Conservation (phyloP, 768 basidiomycete species). For the Butyriboletus loyo region DNA sequence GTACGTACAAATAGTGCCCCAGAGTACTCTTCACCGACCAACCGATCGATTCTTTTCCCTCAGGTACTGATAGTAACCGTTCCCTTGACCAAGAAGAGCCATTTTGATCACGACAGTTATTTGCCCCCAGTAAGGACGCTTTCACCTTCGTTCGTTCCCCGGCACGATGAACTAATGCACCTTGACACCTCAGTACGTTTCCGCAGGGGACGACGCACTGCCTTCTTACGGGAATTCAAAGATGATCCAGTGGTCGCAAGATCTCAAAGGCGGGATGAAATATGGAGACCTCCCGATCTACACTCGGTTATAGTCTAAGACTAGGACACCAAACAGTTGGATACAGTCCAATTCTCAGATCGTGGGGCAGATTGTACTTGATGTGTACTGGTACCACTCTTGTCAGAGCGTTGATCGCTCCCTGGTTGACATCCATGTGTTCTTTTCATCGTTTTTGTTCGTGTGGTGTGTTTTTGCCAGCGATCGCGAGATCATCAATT, state of each 20-base stretch:
- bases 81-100: constrained; percentile 29
- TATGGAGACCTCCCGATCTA: constrained; percentile 44
- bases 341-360: constrained; percentile 2
- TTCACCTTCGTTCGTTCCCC: background rate
- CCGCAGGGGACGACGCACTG: constrained; percentile 34
- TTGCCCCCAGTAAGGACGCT: constrained; percentile 41
- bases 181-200: constrained; percentile 35
- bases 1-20: constrained; percentile 27
- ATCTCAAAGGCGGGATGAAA: constrained; percentile 26
- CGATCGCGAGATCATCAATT: background rate
- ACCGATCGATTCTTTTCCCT: background rate
- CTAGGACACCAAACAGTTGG: background rate
- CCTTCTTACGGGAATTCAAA: constrained; percentile 32
- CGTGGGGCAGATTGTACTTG: background rate
- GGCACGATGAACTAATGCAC: background rate
- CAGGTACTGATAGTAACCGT: constrained; percentile 41
- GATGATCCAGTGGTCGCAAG: constrained; percentile 26
- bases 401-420: constrained; percentile 19
- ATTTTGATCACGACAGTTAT: constrained; percentile 41
- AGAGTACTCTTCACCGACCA: background rate
- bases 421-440: background rate
- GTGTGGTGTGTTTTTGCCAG: background rate
- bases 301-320: constrained; percentile 6
- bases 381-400: constrained; percentile 11
- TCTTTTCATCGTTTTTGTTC: background rate